These are phyloP conservation scores for Hygrocybe punicea DNA, from an alignment of 768 basidiomycete genomes.

Conservation along the genomic window DNA sequence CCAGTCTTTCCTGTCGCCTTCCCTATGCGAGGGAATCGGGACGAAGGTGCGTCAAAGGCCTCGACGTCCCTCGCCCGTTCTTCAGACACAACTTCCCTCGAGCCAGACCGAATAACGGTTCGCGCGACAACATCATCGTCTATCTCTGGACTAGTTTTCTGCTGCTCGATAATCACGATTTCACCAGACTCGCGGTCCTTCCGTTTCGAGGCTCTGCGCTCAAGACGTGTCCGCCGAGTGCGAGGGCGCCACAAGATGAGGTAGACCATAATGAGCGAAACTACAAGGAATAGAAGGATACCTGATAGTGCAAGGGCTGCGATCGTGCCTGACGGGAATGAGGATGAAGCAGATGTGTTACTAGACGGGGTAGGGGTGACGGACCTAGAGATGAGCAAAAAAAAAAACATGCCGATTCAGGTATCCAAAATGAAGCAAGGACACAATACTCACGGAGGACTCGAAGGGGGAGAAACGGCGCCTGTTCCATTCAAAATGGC, in stretches of 20 bases:
- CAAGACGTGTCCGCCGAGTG: conserved; percentile 25
- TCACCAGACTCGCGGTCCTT: background rate
- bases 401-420: background rate
- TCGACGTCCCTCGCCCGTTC: background rate
- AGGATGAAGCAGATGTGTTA: conserved; percentile 16
- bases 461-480: background rate
- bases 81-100: background rate
- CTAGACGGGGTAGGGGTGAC: conserved; percentile 8
- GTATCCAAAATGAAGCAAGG: background rate
- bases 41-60: background rate
- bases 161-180: background rate
- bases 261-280: conserved; percentile 41
- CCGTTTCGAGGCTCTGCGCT: conserved; percentile 9
- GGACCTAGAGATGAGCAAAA: conserved; percentile 6
- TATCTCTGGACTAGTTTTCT: background rate
- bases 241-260: conserved; percentile 50
- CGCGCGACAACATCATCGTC: background rate
- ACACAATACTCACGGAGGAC: background rate
- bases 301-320: conserved; percentile 62
- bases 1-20: background rate
- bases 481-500: conserved; percentile 8
- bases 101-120: background rate
- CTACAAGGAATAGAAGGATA: conserved; percentile 48
- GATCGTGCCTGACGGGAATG: conserved; percentile 49
- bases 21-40: background rate